phyloP scores from a whole-genome alignment of 176 grass and related monocot genomes.

The Miscanthus lutarioriparius region DNA sequence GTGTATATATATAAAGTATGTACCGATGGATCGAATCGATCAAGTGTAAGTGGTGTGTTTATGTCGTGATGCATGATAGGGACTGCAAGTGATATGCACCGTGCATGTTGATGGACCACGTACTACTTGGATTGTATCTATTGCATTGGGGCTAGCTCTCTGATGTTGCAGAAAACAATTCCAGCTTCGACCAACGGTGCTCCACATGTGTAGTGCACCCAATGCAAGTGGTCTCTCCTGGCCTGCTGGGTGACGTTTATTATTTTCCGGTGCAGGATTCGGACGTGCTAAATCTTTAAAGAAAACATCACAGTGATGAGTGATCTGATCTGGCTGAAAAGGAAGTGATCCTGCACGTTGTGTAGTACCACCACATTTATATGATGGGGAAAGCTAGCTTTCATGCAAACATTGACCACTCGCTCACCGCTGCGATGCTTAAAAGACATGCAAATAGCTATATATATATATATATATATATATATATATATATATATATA shows the following conservation, averaged over 20 bases:
- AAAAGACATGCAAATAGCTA: background rate
- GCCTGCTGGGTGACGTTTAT: background rate
- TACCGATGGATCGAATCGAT: background rate
- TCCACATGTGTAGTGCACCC: conserved; percentile 43
- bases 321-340: conserved; percentile 21
- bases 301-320: background rate
- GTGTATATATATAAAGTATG: background rate
- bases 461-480: too few relatives aligned
- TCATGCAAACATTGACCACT: background rate
- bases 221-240: background rate
- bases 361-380: background rate
- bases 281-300: conserved; percentile 32
- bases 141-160: background rate
- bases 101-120: conserved; percentile 27
- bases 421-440: too few relatives aligned
- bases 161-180: background rate
- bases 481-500: too few relatives aligned
- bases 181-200: conserved; percentile 45
- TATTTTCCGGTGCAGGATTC: conserved; percentile 19
- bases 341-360: background rate
- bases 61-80: background rate
- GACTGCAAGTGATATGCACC: conserved; percentile 10
- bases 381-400: background rate
- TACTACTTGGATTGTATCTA: background rate
- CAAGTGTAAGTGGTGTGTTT: background rate